Conservation (phyloP, 768 basidiomycete genomes). For the Tricholoma matsutake region DNA sequence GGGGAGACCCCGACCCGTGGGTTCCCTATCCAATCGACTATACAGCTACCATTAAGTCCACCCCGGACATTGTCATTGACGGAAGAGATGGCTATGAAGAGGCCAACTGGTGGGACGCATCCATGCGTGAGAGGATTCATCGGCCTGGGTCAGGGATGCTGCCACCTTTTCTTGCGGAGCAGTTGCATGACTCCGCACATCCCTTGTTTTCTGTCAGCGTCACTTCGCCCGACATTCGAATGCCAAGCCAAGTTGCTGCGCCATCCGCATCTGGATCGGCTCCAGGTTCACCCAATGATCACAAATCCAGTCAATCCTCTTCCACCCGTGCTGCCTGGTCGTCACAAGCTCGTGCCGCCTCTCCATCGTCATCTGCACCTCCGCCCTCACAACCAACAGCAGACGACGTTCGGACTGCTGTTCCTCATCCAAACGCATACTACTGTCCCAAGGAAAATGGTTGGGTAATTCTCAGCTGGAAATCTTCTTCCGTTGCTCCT, state of each 20-base stretch:
- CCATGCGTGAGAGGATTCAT: constrained; percentile 36
- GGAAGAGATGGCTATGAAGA: constrained; percentile 63
- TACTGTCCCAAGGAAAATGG: constrained; percentile 82
- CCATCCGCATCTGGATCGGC: background rate
- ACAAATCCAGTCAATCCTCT: background rate
- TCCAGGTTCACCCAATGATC: background rate
- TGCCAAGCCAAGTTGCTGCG: background rate
- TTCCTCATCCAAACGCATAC: constrained; percentile 81
- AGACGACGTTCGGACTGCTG: constrained; percentile 62
- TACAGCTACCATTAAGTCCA: constrained; percentile 20
- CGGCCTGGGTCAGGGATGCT: constrained; percentile 74
- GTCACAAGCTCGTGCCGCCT: constrained; percentile 6
- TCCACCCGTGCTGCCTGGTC: constrained; percentile 1
- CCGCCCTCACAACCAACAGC: constrained; percentile 39
- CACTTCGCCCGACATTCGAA: constrained; percentile 21
- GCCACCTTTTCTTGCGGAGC: constrained; percentile 62
- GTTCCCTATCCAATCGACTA: constrained; percentile 12
- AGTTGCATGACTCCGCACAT: constrained; percentile 71
- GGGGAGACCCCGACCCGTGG: constrained; percentile 1
- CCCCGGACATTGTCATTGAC: constrained; percentile 45
- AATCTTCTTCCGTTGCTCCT: constrained; percentile 57
- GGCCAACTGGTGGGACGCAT: constrained; percentile 64
- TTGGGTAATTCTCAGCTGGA: constrained; percentile 77
- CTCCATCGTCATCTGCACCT: constrained; percentile 2
- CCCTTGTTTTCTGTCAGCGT: constrained; percentile 61